Conservation (phyloP, 2,329 filamentous ascomycete genomes). For the Raffaelea ambrosiae region DNA sequence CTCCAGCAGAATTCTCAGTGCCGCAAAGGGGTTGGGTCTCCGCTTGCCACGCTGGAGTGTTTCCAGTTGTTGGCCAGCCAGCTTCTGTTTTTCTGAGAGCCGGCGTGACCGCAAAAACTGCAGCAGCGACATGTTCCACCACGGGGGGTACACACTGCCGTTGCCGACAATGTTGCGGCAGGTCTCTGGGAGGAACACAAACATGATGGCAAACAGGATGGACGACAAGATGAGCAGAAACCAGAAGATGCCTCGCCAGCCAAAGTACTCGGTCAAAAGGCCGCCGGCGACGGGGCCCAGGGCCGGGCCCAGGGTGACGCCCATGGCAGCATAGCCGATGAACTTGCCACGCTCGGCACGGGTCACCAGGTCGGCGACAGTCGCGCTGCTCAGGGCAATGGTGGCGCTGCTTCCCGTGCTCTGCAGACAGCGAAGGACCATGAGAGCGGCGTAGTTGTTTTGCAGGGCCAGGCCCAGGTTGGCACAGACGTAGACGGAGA, state of each 20-base stretch:
- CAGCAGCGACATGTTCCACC: slow-evolving; percentile 11
- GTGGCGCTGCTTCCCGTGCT: slow-evolving; percentile 29
- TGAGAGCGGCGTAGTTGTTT: slow-evolving; percentile 30
- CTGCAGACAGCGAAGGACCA: slow-evolving; percentile 39
- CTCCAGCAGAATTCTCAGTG: slow-evolving; percentile 17
- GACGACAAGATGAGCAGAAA: slow-evolving; percentile 38
- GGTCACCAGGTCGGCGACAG: slow-evolving; percentile 26
- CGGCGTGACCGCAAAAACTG: slow-evolving; percentile 7
- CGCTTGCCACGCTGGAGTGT: slow-evolving; percentile 9
- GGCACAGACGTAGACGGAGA: slow-evolving; percentile 33
- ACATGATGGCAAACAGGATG: slow-evolving; percentile 20
- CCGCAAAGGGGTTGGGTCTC: slow-evolving; percentile 17
- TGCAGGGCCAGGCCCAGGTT: slow-evolving; percentile 35
- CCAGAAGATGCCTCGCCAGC: slow-evolving; percentile 48
- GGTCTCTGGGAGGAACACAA: slow-evolving; percentile 40
- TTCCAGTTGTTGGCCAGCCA: not conserved
- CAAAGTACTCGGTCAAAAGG: slow-evolving; percentile 38
- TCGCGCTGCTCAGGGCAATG: slow-evolving; percentile 10
- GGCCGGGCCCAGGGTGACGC: slow-evolving; percentile 29
- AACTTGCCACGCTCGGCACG: slow-evolving; percentile 46
- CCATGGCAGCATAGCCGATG: slow-evolving; percentile 36
- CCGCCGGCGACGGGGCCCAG: slow-evolving; percentile 45
- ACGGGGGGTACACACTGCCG: slow-evolving; percentile 22
- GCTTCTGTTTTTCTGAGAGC: slow-evolving; percentile 1
- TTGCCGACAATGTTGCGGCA: slow-evolving; percentile 41